Evolutionary conservation across 495 filamentous ascomycete species (phyloP).

Genomic region (Podospora comata): DNA sequence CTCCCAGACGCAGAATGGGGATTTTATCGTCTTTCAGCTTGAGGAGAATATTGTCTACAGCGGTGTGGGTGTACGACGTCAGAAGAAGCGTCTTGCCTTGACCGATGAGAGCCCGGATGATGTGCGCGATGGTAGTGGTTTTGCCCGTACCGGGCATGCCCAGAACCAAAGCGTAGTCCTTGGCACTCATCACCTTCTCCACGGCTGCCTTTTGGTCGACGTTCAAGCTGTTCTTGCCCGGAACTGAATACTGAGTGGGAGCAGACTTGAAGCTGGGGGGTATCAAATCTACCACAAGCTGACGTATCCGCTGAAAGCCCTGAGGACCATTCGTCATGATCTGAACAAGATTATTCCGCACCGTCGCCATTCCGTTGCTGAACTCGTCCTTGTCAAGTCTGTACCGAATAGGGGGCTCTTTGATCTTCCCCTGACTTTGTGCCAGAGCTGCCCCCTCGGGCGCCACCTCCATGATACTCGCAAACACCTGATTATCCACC

Average conservation of each 20-base stretch:
- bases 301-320: slow-evolving; percentile 69
- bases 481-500: slow-evolving; percentile 75
- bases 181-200: slow-evolving; percentile 89
- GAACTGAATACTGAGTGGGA: slow-evolving; percentile 54
- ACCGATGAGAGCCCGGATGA: slow-evolving; percentile 84
- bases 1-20: slow-evolving; percentile 78
- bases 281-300: slow-evolving; percentile 69
- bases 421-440: slow-evolving; percentile 46
- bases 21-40: slow-evolving; percentile 81
- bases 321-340: slow-evolving; percentile 78
- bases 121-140: slow-evolving; percentile 95
- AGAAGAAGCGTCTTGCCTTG: slow-evolving; percentile 90
- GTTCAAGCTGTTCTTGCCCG: slow-evolving; percentile 65
- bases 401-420: slow-evolving; percentile 62
- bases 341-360: slow-evolving; percentile 88
- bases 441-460: slow-evolving; percentile 47
- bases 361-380: slow-evolving; percentile 92
- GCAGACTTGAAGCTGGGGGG: slow-evolving; percentile 69
- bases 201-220: slow-evolving; percentile 82
- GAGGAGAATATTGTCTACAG: slow-evolving; percentile 94
- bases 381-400: slow-evolving; percentile 97
- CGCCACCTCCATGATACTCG: slow-evolving; percentile 86
- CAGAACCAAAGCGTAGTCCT: slow-evolving; percentile 90
- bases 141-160: slow-evolving; percentile 99
- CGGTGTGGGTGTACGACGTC: slow-evolving; percentile 94